phyloP scores from a whole-genome alignment of 2,329 filamentous ascomycete genomes.

The Pseudogymnoascus sp. region DNA sequence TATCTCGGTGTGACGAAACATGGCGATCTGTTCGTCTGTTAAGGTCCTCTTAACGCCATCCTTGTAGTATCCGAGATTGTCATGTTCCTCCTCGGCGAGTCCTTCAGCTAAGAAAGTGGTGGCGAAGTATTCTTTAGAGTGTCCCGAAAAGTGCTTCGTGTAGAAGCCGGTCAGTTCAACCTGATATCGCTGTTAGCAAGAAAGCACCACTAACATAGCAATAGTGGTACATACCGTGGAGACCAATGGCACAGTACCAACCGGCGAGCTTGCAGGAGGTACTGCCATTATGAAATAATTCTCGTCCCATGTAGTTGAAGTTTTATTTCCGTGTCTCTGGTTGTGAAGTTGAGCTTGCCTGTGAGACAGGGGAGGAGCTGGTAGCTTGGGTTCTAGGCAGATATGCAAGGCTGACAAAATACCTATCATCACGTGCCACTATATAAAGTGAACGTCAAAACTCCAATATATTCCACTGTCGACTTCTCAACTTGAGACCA shows the following conservation, averaged over 20 bases:
- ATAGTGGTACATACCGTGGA: neutral
- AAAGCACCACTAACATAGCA: neutral
- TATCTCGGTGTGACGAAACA: slow-evolving; percentile 85
- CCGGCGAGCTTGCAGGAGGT: slow-evolving; percentile 4
- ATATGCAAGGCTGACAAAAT: slow-evolving; percentile 16
- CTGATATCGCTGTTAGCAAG: slow-evolving; percentile 31
- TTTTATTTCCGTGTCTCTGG: neutral
- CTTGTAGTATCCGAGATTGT: slow-evolving; percentile 72
- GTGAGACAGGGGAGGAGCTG: slow-evolving; percentile 2
- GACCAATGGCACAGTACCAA: neutral
- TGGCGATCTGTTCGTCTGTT: slow-evolving; percentile 83
- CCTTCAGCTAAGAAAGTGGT: slow-evolving; percentile 37
- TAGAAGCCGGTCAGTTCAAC: slow-evolving; percentile 54
- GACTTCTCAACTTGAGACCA: neutral
- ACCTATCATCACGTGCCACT: neutral
- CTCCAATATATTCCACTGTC: neutral
- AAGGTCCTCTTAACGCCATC: slow-evolving; percentile 85
- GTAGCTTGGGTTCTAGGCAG: slow-evolving; percentile 2
- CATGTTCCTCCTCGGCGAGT: slow-evolving; percentile 47
- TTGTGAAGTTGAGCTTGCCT: neutral
- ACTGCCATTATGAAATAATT: neutral
- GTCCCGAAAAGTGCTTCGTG: slow-evolving; percentile 49
- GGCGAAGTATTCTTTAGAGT: slow-evolving; percentile 41
- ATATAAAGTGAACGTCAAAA: slow-evolving; percentile 4
- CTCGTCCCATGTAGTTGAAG: neutral